phyloP scores from a whole-genome alignment of 1,284 basidiomycete genomes.

The Ganoderma leucocontextum region DNA sequence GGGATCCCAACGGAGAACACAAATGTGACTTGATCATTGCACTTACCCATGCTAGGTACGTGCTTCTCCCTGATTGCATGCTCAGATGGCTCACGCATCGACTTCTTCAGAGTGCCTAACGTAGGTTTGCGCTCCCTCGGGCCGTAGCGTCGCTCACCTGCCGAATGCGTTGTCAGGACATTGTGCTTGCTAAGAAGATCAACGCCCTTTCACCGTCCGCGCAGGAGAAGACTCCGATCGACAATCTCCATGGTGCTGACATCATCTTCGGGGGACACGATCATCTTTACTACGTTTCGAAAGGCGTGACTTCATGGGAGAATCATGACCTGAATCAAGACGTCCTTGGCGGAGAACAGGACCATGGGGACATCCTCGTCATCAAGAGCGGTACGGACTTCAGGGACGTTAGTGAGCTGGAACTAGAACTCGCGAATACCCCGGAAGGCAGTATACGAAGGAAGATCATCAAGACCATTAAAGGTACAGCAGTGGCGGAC shows the following conservation, averaged over 20 bases:
- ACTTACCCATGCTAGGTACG: conserved; percentile 78
- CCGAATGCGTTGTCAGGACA: conserved; percentile 57
- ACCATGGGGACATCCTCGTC: conserved; percentile 76
- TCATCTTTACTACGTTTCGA: conserved; percentile 86
- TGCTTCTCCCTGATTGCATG: background rate
- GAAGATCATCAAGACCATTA: conserved; percentile 71
- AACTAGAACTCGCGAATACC: conserved; percentile 68
- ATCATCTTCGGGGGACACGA: conserved; percentile 92
- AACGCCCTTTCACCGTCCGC: conserved; percentile 65
- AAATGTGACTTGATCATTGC: conserved; percentile 84
- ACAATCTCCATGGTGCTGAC: conserved; percentile 80
- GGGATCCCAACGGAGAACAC: conserved; percentile 75
- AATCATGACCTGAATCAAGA: conserved; percentile 65
- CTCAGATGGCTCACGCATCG: background rate
- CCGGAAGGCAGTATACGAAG: conserved; percentile 71
- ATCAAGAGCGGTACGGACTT: conserved; percentile 94
- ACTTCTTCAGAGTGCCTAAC: conserved; percentile 39
- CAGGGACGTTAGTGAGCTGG: conserved; percentile 83
- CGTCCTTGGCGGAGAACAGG: conserved; percentile 77
- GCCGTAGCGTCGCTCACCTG: conserved; percentile 1
- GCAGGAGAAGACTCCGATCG: conserved; percentile 54
- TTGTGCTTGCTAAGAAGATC: conserved; percentile 69
- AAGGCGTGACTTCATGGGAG: conserved; percentile 79
- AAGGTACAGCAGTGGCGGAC: conserved; percentile 50
- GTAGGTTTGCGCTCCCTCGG: conserved; percentile 24